A percentile compares a stretch with the other conserved stretches of the same genome.
Conservation (phyloP, 768 basidiomycete genomes). For the Leccinellum luteum region DNA sequence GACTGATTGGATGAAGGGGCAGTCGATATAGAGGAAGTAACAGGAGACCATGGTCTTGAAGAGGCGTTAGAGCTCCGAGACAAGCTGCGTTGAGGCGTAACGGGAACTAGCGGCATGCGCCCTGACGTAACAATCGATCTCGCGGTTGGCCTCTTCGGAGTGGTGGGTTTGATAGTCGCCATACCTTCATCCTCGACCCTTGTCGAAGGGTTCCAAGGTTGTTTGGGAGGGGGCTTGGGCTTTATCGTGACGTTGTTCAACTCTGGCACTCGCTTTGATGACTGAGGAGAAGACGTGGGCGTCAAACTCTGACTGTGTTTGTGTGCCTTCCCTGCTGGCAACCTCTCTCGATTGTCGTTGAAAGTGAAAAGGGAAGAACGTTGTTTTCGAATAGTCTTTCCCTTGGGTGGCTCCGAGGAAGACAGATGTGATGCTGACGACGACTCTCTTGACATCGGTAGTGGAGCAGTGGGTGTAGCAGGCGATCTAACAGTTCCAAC, state of each 20-base stretch:
- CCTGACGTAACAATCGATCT: slow-evolving; percentile 46
- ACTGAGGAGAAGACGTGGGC: slow-evolving; percentile 60
- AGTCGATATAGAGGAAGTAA: slow-evolving; percentile 68
- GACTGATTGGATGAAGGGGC: slow-evolving; percentile 50
- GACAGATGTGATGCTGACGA: slow-evolving; percentile 38
- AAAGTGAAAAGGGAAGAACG: slow-evolving; percentile 63
- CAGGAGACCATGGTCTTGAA: slow-evolving; percentile 78
- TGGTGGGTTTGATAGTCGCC: slow-evolving; percentile 46
- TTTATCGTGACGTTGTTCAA: slow-evolving; percentile 42
- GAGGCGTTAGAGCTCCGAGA: slow-evolving; percentile 76
- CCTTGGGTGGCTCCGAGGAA: slow-evolving; percentile 51
- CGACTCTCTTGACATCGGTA: slow-evolving; percentile 43
- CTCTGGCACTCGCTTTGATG: slow-evolving; percentile 35
- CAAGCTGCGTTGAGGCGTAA: slow-evolving; percentile 57
- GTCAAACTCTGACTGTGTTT: slow-evolving; percentile 71
- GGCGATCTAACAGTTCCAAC: slow-evolving; percentile 46
- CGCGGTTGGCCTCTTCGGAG: slow-evolving; percentile 47
- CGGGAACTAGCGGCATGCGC: slow-evolving; percentile 46
- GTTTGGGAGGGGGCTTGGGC: slow-evolving; percentile 36
- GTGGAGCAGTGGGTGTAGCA: slow-evolving; percentile 42
- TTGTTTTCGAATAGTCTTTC: slow-evolving; percentile 45
- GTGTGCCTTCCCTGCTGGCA: slow-evolving; percentile 60
- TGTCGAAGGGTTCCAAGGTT: slow-evolving; percentile 81
- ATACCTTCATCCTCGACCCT: slow-evolving; percentile 57
- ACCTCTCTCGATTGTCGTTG: slow-evolving; percentile 41